These are phyloP conservation scores for Phytophthora hybrid DNA, from an alignment of 352 stramenopile species.

Conservation along the genomic window DNA sequence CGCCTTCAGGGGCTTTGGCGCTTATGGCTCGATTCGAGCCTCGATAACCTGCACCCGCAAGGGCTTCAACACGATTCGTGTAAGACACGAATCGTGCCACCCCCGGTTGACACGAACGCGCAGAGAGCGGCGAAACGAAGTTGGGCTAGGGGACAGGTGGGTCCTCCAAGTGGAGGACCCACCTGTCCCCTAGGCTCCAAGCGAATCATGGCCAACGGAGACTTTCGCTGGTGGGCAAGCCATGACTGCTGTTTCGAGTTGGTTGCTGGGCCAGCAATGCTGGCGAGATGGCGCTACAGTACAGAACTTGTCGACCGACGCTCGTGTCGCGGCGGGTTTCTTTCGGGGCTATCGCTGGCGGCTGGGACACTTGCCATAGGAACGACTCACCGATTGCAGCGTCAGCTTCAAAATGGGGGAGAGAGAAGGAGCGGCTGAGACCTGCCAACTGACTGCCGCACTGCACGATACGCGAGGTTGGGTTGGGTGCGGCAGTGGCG, in stretches of 20 bases:
- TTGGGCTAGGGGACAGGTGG: slow-evolving; percentile 30
- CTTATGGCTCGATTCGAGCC: background rate
- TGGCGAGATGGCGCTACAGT: too few relatives aligned
- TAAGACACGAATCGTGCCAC: background rate
- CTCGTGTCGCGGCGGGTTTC: too few relatives aligned
- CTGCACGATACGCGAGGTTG: background rate
- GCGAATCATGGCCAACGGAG: background rate
- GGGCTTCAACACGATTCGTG: background rate
- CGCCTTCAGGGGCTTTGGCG: background rate
- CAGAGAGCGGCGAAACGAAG: slow-evolving; percentile 23
- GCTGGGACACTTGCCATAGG: slow-evolving; percentile 21
- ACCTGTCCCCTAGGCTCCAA: too few relatives aligned
- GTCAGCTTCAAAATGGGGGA: background rate
- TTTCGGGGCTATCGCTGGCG: background rate
- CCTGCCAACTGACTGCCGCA: background rate
- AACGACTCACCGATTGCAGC: slow-evolving; percentile 26
- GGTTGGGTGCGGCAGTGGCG: background rate
- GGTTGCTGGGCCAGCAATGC: too few relatives aligned
- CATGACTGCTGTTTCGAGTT: background rate
- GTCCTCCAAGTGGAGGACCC: too few relatives aligned
- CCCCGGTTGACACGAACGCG: background rate
- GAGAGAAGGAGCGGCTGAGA: background rate
- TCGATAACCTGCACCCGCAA: background rate
- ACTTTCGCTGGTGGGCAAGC: background rate
- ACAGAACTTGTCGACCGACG: too few relatives aligned